These are phyloP conservation scores for Clonostachys sp. DNA, from an alignment of 2,329 filamentous ascomycete genomes.

Conservation along the genomic window DNA sequence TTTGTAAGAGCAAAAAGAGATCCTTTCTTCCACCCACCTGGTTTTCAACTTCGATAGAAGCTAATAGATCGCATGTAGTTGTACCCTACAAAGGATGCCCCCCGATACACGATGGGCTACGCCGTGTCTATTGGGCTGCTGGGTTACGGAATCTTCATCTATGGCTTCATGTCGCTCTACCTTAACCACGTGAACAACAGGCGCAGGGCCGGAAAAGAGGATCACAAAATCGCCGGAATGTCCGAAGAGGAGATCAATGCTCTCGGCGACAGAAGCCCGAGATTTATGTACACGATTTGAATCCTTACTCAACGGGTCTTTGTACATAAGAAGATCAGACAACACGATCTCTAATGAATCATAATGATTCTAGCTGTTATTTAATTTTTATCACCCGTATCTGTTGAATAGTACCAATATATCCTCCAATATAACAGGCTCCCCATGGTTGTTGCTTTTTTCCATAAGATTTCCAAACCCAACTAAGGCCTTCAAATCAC, in stretches of 20 bases:
- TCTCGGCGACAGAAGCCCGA: constrained; percentile 32
- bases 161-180: constrained; percentile 15
- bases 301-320: no score
- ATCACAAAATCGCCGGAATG: constrained; percentile 31
- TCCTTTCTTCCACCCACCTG: background rate
- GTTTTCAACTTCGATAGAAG: background rate
- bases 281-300: constrained; percentile 17
- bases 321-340: no score
- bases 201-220: constrained; percentile 25
- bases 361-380: no score
- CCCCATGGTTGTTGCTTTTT: no score
- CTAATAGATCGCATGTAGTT: background rate
- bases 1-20: constrained; percentile 10
- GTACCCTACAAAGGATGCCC: background rate
- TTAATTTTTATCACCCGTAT: no score
- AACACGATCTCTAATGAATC: no score
- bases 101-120: constrained; percentile 19
- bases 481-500: no score
- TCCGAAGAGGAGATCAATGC: constrained; percentile 31
- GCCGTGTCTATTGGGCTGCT: constrained; percentile 34
- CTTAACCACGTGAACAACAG: constrained; percentile 25
- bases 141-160: constrained; percentile 17
- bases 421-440: no score
- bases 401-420: no score
- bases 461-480: no score